Evolutionary conservation across 805 yeast genomes (phyloP), one percentile per base, ranked within the genome.

Genomic region (Hanseniaspora occidentalis): DNA sequence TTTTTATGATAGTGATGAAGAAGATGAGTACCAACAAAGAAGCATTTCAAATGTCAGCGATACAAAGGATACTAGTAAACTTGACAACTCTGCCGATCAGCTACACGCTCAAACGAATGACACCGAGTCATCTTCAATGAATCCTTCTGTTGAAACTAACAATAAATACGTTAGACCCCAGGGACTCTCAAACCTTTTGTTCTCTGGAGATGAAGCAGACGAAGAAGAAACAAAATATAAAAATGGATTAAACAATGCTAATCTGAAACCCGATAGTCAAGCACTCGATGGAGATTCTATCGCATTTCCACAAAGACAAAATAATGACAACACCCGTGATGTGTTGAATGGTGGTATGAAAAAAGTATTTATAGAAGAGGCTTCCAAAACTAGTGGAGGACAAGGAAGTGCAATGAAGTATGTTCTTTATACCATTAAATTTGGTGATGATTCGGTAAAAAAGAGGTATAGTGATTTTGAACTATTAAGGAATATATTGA

Each of bases 391-490:
- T 6, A 51, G 55, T 2, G 61, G 54, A 35, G 25, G 18, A 6
- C 33, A 20, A 17, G 58, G 60, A 1, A 61, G 56, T 42, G 57
- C 62, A 13, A 50, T 60, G 36, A 51, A 51, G 2, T 60, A 48
- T 48, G 73, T 89, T 26, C 83, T 84, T 0, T 89, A 89, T 56
- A 76, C 94, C 11, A 83, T 89, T 43, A 72, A 73, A 45, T 62
- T 74, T 39, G 64, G 73, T 6, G 50, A 49, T n/a, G 29, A 69
- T 6, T 65, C 70, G 13, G 85, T 84, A 6, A 71, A 82, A 24
- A 67, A 97, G 50, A 65, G 97, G 35, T 92, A 89, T 58, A 83
- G 94, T 35, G 98, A 92, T 55, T 92, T 92, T 58, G 96, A 85
- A 53, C 72, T 81, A 41, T 67, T 92, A 23, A 64, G 96, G 40